These are phyloP conservation scores for Aspergillus cristatus DNA, from an alignment of 495 filamentous ascomycete species.

Conservation along the genomic window DNA sequence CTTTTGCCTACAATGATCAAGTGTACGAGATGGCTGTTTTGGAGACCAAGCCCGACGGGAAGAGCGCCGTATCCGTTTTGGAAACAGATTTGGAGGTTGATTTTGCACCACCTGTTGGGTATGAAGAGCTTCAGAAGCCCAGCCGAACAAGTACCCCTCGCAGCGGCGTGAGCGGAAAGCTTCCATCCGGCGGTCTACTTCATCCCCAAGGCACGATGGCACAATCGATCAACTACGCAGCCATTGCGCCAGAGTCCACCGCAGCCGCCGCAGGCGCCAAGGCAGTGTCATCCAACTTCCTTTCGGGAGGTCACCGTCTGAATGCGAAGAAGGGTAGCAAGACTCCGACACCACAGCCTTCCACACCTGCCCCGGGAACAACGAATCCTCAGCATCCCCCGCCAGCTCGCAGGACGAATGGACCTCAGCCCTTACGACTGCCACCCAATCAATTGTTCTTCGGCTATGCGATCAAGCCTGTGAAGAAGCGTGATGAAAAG, in stretches of 20 bases:
- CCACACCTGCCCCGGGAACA: slow-evolving; percentile 65
- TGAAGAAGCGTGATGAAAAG: slow-evolving; percentile 70
- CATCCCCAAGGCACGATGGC: slow-evolving; percentile 90
- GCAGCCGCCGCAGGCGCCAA: slow-evolving; percentile 50
- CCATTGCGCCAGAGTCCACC: slow-evolving; percentile 75
- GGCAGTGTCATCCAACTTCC: slow-evolving; percentile 70
- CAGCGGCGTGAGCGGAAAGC: slow-evolving; percentile 42
- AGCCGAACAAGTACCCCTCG: slow-evolving; percentile 60
- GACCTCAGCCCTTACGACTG: slow-evolving; percentile 79
- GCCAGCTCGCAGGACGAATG: slow-evolving; percentile 49
- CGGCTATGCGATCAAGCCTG: slow-evolving; percentile 82
- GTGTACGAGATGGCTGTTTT: slow-evolving; percentile 86
- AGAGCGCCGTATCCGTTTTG: slow-evolving; percentile 77
- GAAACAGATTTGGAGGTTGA: slow-evolving; percentile 95
- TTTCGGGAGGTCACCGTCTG: slow-evolving; percentile 63
- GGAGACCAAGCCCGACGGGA: slow-evolving; percentile 77
- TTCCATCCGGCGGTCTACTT: slow-evolving; percentile 61
- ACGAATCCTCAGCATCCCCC: slow-evolving; percentile 46
- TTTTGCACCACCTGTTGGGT: slow-evolving; percentile 88
- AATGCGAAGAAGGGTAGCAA: slow-evolving; percentile 73
- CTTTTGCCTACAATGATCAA: slow-evolving; percentile 89
- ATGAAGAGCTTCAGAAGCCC: slow-evolving; percentile 64
- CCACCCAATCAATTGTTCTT: slow-evolving; percentile 90
- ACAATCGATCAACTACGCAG: slow-evolving; percentile 88
- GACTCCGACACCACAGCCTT: slow-evolving; percentile 66